Conservation (phyloP, 208 protist genomes). For the Kentomonas sorsogonicus region DNA sequence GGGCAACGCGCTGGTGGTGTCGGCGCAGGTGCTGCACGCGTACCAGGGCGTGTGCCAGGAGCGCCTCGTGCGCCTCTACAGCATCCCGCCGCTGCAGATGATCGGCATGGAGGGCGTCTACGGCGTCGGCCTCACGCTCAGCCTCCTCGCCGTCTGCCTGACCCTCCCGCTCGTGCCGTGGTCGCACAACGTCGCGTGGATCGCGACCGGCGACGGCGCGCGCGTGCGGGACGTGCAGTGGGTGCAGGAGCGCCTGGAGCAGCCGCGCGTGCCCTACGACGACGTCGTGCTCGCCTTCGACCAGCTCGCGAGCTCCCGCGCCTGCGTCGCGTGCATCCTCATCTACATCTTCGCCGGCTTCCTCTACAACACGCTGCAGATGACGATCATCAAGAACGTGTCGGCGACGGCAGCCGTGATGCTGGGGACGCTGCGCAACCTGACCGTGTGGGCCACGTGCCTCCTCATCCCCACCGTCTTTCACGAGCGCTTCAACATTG, state of each 20-base stretch:
- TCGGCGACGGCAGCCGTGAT: constrained; percentile 63
- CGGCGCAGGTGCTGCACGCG: constrained; percentile 83
- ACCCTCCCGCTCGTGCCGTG: constrained; percentile 47
- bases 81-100: constrained; percentile 73
- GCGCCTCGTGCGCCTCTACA: constrained; percentile 60
- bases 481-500: constrained; percentile 51
- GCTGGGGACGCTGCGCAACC: constrained; percentile 65
- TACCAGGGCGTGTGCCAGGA: constrained; percentile 90
- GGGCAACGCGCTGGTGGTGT: constrained; percentile 78
- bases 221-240: constrained; percentile 20
- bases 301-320: constrained; percentile 32
- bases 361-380: constrained; percentile 61
- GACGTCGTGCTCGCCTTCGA: constrained; percentile 61
- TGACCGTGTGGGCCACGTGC: constrained; percentile 60
- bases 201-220: not conserved
- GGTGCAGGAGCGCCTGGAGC: constrained; percentile 17
- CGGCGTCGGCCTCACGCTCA: constrained; percentile 55
- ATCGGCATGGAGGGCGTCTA: constrained; percentile 91
- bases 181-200: constrained; percentile 30
- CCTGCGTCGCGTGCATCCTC: constrained; percentile 35
- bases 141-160: constrained; percentile 67
- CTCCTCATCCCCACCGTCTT: constrained; percentile 55
- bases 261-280: constrained; percentile 49
- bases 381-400: constrained; percentile 66
- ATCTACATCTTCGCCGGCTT: constrained; percentile 48